Percentiles rank a stretch among this genome's conserved stretches.
phyloP scores from a whole-genome alignment of 2,329 filamentous ascomycete species.

The Huntiella abstrusa region DNA sequence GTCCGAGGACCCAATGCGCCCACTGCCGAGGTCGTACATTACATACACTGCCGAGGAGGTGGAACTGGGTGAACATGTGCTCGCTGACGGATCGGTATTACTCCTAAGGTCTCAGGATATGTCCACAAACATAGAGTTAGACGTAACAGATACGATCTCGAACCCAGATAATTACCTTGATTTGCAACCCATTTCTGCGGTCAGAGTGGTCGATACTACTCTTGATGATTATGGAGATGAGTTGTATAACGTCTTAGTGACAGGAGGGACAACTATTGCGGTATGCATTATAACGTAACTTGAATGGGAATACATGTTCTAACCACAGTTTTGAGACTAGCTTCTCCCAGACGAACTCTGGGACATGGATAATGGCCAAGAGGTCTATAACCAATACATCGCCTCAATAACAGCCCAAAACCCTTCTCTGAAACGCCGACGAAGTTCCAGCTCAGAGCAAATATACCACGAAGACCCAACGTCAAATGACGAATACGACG shows the following conservation, averaged over 20 bases:
- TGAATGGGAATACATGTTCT: not conserved
- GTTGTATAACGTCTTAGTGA: not conserved
- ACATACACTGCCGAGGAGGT: too few relatives aligned
- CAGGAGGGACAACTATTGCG: not conserved
- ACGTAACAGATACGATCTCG: constrained; percentile 15
- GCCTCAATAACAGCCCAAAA: too few relatives aligned
- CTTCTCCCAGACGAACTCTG: not conserved
- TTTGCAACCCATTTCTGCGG: not conserved
- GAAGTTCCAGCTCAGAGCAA: not conserved
- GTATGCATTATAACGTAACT: not conserved
- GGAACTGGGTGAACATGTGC: not conserved
- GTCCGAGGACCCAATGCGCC: too few relatives aligned
- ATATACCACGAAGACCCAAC: too few relatives aligned
- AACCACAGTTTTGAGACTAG: not conserved
- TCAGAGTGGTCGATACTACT: not conserved
- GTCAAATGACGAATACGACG: too few relatives aligned
- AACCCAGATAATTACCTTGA: not conserved
- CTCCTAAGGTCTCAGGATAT: constrained; percentile 8
- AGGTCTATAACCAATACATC: not conserved
- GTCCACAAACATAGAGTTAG: constrained; percentile 26
- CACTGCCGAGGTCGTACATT: too few relatives aligned
- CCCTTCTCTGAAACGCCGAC: not conserved
- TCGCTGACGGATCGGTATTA: constrained; percentile 1
- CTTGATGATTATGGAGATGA: not conserved
- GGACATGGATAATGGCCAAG: not conserved